A percentile compares a stretch with the other conserved stretches of the same genome.
These are phyloP conservation scores for Sordaria brevicollis DNA, from an alignment of 495 filamentous ascomycete genomes.

Conservation along the genomic window DNA sequence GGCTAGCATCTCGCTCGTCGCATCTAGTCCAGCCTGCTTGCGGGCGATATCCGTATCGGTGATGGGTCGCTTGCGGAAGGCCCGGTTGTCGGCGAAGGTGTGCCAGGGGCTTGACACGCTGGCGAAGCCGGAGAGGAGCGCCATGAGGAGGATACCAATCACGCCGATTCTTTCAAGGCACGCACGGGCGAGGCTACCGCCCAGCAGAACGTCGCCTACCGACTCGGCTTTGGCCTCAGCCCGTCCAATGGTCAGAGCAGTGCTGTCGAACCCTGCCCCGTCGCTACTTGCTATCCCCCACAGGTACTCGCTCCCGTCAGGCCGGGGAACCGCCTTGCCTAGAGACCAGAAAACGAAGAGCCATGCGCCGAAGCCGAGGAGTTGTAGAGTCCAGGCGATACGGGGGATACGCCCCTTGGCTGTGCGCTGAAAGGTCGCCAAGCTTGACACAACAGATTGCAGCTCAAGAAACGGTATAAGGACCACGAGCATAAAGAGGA, in stretches of 20 bases:
- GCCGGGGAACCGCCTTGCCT: conserved; percentile 48
- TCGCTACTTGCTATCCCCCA: not conserved
- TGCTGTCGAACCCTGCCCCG: conserved; percentile 11
- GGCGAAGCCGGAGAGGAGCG: conserved; percentile 70
- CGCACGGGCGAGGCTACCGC: conserved; percentile 51
- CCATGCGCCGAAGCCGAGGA: conserved; percentile 49
- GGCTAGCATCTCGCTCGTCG: conserved; percentile 62
- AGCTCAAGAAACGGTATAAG: conserved; percentile 64
- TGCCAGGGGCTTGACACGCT: conserved; percentile 75
- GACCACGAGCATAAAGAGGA: conserved; percentile 57
- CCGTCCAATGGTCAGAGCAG: conserved; percentile 18
- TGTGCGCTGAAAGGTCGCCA: conserved; percentile 38
- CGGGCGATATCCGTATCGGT: conserved; percentile 61
- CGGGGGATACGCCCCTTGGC: conserved; percentile 35
- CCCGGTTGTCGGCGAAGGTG: conserved; percentile 51
- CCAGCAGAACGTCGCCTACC: conserved; percentile 5
- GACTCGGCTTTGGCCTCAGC: conserved; percentile 11
- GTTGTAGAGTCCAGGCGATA: conserved; percentile 49
- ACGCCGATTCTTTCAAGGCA: conserved; percentile 71
- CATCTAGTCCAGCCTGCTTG: conserved; percentile 62
- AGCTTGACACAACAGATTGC: conserved; percentile 49
- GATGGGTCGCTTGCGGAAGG: conserved; percentile 35
- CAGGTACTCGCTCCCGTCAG: not conserved
- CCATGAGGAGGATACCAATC: conserved; percentile 75
- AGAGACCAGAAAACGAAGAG: conserved; percentile 63